phyloP scores from a whole-genome alignment of 768 basidiomycete species.

The Russula virescens region DNA sequence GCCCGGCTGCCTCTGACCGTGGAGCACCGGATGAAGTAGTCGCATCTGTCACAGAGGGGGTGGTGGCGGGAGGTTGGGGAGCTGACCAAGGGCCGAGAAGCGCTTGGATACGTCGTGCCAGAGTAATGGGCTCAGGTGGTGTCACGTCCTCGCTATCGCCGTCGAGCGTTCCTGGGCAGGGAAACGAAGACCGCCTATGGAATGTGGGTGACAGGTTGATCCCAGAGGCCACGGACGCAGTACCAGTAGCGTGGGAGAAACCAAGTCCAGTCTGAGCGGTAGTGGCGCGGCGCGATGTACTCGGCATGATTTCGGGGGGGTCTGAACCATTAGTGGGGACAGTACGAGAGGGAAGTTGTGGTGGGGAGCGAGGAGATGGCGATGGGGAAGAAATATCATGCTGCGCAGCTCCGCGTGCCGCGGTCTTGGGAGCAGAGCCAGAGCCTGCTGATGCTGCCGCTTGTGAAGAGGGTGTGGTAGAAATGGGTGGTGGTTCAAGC shows the following conservation, averaged over 20 bases:
- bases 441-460: neutral
- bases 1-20: constrained; percentile 13
- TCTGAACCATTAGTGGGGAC: neutral
- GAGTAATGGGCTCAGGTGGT: constrained; percentile 37
- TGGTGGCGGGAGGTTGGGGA: constrained; percentile 10
- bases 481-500: constrained; percentile 1
- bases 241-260: neutral
- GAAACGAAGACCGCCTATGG: constrained; percentile 2
- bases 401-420: neutral
- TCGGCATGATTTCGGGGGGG: neutral
- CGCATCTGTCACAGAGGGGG: constrained; percentile 23
- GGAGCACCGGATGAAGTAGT: constrained; percentile 18
- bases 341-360: neutral
- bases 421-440: neutral
- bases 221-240: neutral
- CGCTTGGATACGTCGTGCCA: constrained; percentile 49
- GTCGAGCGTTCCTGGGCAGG: neutral
- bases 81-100: constrained; percentile 41
- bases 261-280: constrained; percentile 1
- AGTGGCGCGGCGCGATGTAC: neutral
- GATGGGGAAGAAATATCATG: neutral
- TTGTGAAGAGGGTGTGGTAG: neutral
- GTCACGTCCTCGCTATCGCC: constrained; percentile 2
- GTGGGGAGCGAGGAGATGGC: neutral
- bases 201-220: neutral